Conservation (phyloP, 768 basidiomycete genomes). For the Boletus eberwhitei region DNA sequence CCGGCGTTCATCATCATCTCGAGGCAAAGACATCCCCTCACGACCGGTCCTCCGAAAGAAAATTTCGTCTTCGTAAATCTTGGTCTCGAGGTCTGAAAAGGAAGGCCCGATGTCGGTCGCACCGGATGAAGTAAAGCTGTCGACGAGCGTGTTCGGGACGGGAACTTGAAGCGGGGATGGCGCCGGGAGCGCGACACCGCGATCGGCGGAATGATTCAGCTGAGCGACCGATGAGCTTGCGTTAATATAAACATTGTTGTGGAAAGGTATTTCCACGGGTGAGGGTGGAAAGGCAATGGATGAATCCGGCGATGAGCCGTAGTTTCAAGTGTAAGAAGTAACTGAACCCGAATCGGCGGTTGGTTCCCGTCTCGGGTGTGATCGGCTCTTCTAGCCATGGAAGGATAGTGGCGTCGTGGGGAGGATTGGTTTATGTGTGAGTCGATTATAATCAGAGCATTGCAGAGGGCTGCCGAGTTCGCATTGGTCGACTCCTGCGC, state of each 20-base stretch:
- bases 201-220: background rate
- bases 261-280: too few relatives aligned
- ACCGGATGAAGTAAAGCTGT: background rate
- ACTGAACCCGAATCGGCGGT: background rate
- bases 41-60: background rate
- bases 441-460: too few relatives aligned
- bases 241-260: background rate
- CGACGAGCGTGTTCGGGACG: too few relatives aligned
- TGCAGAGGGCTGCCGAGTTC: background rate
- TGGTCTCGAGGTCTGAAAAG: background rate
- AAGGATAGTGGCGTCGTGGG: background rate
- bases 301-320: background rate
- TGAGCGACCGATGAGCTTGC: background rate
- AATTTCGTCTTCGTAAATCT: conserved; percentile 1
- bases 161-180: too few relatives aligned
- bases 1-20: conserved; percentile 9
- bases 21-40: conserved; percentile 8
- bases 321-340: background rate
- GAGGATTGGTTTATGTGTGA: background rate
- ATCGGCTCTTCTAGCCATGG: too few relatives aligned
- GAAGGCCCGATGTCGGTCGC: background rate
- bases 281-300: too few relatives aligned
- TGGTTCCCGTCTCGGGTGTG: background rate
- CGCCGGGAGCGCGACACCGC: background rate
- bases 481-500: background rate